Base-by-base conservation (phyloP, 2,329 filamentous ascomycete species). In the Paraphoma chrysanthemicola region DNA sequence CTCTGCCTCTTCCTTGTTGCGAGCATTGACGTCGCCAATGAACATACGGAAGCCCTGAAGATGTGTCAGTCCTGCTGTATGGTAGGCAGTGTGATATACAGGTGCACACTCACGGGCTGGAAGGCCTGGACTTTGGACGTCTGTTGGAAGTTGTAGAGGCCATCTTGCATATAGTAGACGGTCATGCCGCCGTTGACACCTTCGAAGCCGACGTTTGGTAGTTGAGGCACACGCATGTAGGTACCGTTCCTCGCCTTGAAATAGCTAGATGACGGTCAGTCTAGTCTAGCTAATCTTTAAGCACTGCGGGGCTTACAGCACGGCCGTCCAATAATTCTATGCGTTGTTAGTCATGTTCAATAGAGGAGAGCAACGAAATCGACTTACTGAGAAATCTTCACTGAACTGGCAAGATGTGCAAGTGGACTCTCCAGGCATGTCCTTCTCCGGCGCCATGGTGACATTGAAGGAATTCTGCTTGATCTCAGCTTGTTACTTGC, bases 61-160 rank as follows among this genome's bases (percentile, higher is more conserved):
- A n/a, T 14, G 18, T 23, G 17, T 52, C 36, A 46, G 51, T 44
- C 72, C 23, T 2, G 5, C 23, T 2, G 23, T 3, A 23, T 23
- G 23, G 3, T 23, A 23, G 23, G 23, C 5, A 5, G 23, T 23
- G 23, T 23, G 23, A 23, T 23, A 23, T 23, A 23, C 23, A 2
- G 23, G 23, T 23, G 23, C 23, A 23, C 23, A 62, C 60, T 33
- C 53, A 65, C 66, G 2, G 67, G 62, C 44, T 79, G 73, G 60
- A 80, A 81, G 7, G 78, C 79, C 18, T 75, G 78, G 28, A 79
- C 77, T 47, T 79, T 80, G 43, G 65, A 69, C 1, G 58, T 68
- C 42, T 72, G 57, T 10, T 66, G 54, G 49, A 69, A 67, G 45
- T 67, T 66, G 46, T 68, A 68, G 8, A 68, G 55, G 60, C 60